Evolutionary conservation across 1,284 basidiomycete genomes (phyloP).

Genomic region (Ceratorhiza oryzae-sativae): DNA sequence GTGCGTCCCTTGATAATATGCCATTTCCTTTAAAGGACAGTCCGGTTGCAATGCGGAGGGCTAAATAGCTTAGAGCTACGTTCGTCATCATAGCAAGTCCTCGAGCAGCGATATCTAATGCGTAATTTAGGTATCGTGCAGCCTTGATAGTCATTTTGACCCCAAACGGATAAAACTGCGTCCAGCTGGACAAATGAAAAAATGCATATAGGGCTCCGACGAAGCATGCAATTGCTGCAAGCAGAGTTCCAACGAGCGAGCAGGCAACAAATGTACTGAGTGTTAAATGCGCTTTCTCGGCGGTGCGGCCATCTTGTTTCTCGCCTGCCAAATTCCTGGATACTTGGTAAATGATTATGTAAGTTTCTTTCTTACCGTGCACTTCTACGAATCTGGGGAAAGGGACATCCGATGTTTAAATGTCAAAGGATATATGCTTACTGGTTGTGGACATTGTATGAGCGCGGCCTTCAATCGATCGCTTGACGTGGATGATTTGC

Average conservation of each 20-base stretch:
- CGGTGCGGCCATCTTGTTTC: not conserved
- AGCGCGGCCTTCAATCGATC: too few relatives aligned
- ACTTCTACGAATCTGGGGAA: too few relatives aligned
- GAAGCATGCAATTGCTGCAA: not conserved
- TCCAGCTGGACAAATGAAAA: not conserved
- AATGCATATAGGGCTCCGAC: not conserved
- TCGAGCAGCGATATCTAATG: not conserved
- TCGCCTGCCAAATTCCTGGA: too few relatives aligned
- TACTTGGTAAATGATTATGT: too few relatives aligned
- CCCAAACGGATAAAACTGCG: not conserved
- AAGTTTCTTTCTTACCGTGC: too few relatives aligned
- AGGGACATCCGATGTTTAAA: too few relatives aligned
- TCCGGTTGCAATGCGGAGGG: not conserved
- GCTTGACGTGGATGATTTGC: too few relatives aligned
- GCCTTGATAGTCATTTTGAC: not conserved
- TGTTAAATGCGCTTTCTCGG: not conserved
- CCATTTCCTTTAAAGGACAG: not conserved
- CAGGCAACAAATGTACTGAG: not conserved
- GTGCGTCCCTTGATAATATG: not conserved
- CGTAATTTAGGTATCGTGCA: slow-evolving; percentile 12
- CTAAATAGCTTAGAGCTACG: not conserved
- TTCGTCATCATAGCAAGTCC: not conserved
- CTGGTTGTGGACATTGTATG: too few relatives aligned
- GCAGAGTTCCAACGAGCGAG: not conserved
- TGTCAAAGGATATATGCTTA: too few relatives aligned